A percentile compares a stretch with the other conserved stretches of the same genome.
These are phyloP conservation scores for Isoetes taiwanensis DNA, from an alignment of 75 land plant species.

Conservation along the genomic window DNA sequence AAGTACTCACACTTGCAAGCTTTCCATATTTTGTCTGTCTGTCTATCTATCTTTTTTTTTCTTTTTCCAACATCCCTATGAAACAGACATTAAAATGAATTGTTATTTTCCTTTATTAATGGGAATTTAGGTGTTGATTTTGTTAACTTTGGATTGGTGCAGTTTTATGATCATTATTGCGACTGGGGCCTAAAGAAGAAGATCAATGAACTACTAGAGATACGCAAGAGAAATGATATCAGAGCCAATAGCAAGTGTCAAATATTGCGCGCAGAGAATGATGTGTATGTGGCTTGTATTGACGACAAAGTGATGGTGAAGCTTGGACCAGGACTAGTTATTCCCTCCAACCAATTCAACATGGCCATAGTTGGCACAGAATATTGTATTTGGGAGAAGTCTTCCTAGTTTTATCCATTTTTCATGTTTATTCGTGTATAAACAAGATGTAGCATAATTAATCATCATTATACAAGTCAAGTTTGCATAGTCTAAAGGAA, in stretches of 20 bases:
- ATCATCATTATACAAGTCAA: too few relatives aligned
- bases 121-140: not conserved
- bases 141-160: constrained; percentile 4
- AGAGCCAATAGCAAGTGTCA: constrained; percentile 19
- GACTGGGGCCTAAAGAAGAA: constrained; percentile 43
- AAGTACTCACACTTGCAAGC: constrained; percentile 8
- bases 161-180: constrained; percentile 48
- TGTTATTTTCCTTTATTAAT: too few relatives aligned
- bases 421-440: too few relatives aligned
- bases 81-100: too few relatives aligned
- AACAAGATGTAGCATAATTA: too few relatives aligned
- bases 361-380: constrained; percentile 43
- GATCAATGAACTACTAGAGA: constrained; percentile 21
- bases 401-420: too few relatives aligned
- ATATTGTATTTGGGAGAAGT: constrained; percentile 68
- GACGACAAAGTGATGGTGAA: constrained; percentile 46
- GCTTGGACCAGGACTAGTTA: constrained; percentile 41
- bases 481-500: too few relatives aligned
- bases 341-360: constrained; percentile 27
- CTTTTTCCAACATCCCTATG: too few relatives aligned
- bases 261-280: constrained; percentile 38
- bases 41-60: not conserved
- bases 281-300: constrained; percentile 43
- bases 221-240: constrained; percentile 36
- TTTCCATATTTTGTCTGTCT: not conserved